Evolutionary conservation across 2,329 filamentous ascomycete species (phyloP), one percentile per base, ranked within the genome.

Genomic region (Calycina herbarum): DNA sequence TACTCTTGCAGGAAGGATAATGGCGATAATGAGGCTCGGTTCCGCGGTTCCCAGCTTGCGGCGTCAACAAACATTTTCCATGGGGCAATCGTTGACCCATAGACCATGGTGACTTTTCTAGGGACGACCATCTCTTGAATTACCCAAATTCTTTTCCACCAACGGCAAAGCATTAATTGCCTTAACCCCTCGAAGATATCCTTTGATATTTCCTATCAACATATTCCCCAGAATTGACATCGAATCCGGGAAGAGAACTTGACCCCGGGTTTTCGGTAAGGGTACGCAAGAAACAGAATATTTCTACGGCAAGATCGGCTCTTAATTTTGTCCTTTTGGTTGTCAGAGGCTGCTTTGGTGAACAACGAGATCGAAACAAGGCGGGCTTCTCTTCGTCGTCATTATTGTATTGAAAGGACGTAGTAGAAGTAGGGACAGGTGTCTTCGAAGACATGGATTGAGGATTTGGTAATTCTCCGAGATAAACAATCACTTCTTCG

Each of bases 1-100:
- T 69, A 57, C 35, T 65, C 57, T 1, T 31, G 24, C 2, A 24
- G 63, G 15, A 63, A 66, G 1, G 59, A 20, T 1, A 29, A 35
- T 1, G 48, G 24, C 2, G 27, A 7, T n/a, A 11, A 31, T 17
- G 56, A 27, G n/a, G 24, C 33, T 2, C 20, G 56, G 35, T 35
- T 59, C 10, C 27, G 42, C 4, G 51, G 57, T 31, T 63, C 57
- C 24, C 29, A 17, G 5, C 13, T 27, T 2, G 66, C 62, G 3
- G 66, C 66, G 64, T 56, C 62, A 64, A 75, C 75, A 69, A 77
- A 75, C 42, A 76, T 38, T 40, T 64, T 51, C 68, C 66, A 69
- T 7, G 62, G 62, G 6, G 63, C 62, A 29, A 58, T 42, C 20
- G 33, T 17, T 5, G 56, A 38, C 6, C 64, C 64, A 45, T 69